Percentiles rank a stretch among this genome's conserved stretches.
These are phyloP conservation scores for Chaetomiaceae sp. DNA, from an alignment of 2,329 filamentous ascomycete species.

Conservation along the genomic window DNA sequence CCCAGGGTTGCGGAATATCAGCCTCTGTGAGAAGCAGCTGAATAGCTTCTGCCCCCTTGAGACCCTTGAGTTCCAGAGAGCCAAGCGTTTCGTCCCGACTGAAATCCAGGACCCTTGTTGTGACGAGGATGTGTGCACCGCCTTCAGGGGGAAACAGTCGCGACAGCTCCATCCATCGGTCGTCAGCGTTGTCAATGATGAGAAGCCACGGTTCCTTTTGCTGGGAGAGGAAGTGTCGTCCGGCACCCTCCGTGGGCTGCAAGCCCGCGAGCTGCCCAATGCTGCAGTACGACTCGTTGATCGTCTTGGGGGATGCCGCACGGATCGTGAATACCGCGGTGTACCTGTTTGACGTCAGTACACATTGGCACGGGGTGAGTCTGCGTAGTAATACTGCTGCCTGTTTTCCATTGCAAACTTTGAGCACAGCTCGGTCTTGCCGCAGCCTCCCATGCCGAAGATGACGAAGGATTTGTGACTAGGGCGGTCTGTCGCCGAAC, in stretches of 20 bases:
- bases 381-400: no score
- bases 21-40: constrained; percentile 12
- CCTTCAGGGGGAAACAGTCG: no score
- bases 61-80: constrained; percentile 11
- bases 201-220: constrained; percentile 13
- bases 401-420: no score
- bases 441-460: no score
- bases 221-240: constrained; percentile 9
- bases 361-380: not conserved
- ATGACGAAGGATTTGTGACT: no score
- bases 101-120: constrained; percentile 10
- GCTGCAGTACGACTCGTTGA: constrained; percentile 12
- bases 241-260: constrained; percentile 10
- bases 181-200: constrained; percentile 17
- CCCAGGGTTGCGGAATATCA: constrained; percentile 11
- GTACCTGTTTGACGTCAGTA: constrained; percentile 1
- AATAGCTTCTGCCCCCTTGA: constrained; percentile 9
- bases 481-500: no score
- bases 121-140: constrained; percentile 10
- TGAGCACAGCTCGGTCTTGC: no score
- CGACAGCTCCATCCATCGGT: no score
- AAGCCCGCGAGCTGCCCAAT: constrained; percentile 7
- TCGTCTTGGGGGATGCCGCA: constrained; percentile 9
- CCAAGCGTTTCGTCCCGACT: constrained; percentile 8
- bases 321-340: constrained; percentile 15